Conservation (phyloP, 306 rosid species). For the Sicyos baderoa region DNA sequence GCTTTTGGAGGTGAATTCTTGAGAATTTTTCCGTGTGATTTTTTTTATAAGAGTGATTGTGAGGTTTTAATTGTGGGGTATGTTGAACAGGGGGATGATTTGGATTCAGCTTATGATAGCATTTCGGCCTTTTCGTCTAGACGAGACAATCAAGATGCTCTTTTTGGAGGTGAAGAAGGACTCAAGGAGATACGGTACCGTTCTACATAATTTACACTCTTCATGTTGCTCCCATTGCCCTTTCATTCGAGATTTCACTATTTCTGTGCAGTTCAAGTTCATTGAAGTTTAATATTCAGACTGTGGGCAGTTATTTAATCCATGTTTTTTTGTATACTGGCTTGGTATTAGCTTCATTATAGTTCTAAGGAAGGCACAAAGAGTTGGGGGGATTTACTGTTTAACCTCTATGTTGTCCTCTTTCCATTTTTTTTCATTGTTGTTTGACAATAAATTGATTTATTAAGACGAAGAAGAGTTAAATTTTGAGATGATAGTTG, state of each 20-base stretch:
- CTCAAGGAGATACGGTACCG: constrained; percentile 63
- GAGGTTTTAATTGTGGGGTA: neutral
- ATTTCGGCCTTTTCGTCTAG: constrained; percentile 83
- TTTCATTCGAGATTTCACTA: neutral
- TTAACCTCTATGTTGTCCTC: neutral
- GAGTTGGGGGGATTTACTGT: neutral
- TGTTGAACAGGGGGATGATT: constrained; percentile 61
- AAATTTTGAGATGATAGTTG: neutral
- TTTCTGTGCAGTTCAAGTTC: neutral
- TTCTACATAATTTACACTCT: neutral
- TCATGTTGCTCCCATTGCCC: neutral
- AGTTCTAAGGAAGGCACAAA: neutral
- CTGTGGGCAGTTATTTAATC: neutral
- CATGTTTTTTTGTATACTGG: neutral
- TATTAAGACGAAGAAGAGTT: neutral
- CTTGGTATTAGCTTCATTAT: neutral
- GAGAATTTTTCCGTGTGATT: neutral
- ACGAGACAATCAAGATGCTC: constrained; percentile 76
- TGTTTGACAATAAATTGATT: neutral
- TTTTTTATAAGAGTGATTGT: neutral
- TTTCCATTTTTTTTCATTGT: neutral
- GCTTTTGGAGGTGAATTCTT: constrained; percentile 58
- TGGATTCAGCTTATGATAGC: constrained; percentile 84
- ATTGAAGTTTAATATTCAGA: neutral
- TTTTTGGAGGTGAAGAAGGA: constrained; percentile 83